Evolutionary conservation across 2,329 filamentous ascomycete genomes (phyloP).

Genomic region (Elsinoe australis): DNA sequence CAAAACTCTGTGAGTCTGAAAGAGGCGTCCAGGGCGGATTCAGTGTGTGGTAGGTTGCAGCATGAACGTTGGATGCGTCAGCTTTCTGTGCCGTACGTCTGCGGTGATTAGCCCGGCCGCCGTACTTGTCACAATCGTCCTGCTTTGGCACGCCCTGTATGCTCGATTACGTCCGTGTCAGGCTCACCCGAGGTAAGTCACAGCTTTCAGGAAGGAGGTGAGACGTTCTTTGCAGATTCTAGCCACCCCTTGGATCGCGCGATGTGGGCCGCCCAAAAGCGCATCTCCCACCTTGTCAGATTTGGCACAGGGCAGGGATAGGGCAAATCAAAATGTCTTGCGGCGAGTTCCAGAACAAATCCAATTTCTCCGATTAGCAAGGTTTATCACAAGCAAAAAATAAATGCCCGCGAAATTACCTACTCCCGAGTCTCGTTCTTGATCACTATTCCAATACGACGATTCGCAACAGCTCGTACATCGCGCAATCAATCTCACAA

Average conservation of each 20-base stretch:
- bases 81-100: no score
- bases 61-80: constrained; percentile 2
- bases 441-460: not conserved
- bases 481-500: not conserved
- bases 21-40: no score
- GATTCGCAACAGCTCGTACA: no score
- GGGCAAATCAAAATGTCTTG: not conserved
- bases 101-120: no score
- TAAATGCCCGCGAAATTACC: no score
- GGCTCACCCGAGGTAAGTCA: no score
- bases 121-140: no score
- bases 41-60: no score
- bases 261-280: constrained; percentile 13
- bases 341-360: constrained; percentile 1
- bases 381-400: not conserved
- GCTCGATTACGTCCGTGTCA: constrained; percentile 8
- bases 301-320: not conserved
- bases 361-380: not conserved
- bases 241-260: not conserved
- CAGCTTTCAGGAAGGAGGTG: constrained; percentile 9
- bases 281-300: constrained; percentile 9
- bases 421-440: no score
- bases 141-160: not conserved
- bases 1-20: no score
- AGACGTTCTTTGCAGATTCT: constrained; percentile 1